These are phyloP conservation scores for Globisporangium megalacanthum DNA, from an alignment of 352 stramenopile genomes.

Conservation along the genomic window DNA sequence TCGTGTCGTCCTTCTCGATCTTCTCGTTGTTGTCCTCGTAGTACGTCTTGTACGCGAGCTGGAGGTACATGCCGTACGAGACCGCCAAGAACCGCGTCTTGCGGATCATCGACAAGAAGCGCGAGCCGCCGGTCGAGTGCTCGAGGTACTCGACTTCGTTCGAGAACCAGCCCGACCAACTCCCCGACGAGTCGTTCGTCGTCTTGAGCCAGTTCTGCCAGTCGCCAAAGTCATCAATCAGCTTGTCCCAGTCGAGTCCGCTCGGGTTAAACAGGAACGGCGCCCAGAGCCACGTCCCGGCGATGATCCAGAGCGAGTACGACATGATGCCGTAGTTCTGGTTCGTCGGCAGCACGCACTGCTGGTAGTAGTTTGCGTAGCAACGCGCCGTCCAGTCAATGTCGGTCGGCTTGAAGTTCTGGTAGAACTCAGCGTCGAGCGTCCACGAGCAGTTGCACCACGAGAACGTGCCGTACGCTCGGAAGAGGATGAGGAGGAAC, in stretches of 20 bases:
- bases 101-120: constrained; percentile 61
- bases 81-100: constrained; percentile 78
- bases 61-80: constrained; percentile 72
- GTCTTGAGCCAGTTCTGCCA: constrained; percentile 94
- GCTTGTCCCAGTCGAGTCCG: constrained; percentile 97
- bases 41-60: constrained; percentile 78
- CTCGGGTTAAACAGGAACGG: constrained; percentile 96
- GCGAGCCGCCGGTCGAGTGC: constrained; percentile 59
- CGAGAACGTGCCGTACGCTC: constrained; percentile 92
- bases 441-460: constrained; percentile 87
- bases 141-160: constrained; percentile 80
- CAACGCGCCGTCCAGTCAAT: constrained; percentile 74
- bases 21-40: constrained; percentile 61
- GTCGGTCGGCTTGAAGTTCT: constrained; percentile 63
- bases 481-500: constrained; percentile 75
- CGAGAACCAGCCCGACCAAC: constrained; percentile 86
- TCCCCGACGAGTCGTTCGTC: constrained; percentile 81
- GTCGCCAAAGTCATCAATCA: constrained; percentile 91
- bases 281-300: constrained; percentile 82
- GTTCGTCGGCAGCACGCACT: constrained; percentile 91
- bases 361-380: constrained; percentile 79
- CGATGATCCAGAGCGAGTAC: constrained; percentile 95
- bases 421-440: constrained; percentile 65
- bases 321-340: constrained; percentile 97
- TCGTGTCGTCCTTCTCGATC: constrained; percentile 33